Percentiles rank a stretch among this genome's conserved stretches.
Evolutionary conservation across 177 flowering plant species (phyloP).

Genomic region (Vitis hybrid): DNA sequence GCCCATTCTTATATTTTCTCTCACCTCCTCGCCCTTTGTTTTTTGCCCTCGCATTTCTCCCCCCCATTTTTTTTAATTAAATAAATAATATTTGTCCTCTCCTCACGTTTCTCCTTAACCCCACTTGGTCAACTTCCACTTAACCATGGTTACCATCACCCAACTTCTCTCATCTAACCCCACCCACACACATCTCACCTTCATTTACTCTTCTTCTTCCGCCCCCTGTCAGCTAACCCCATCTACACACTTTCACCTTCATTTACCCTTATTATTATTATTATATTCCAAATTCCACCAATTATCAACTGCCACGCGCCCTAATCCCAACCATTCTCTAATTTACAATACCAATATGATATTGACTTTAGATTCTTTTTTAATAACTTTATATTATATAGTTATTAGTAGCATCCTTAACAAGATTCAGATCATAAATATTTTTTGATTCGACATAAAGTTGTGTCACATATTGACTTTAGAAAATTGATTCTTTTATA

Average conservation of each 20-base stretch:
- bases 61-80: background rate
- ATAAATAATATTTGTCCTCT: too few relatives aligned
- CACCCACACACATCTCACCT: background rate
- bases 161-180: background rate
- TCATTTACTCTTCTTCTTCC: background rate
- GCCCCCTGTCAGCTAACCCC: slow-evolving; percentile 19
- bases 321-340: too few relatives aligned
- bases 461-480: too few relatives aligned
- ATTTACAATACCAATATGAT: too few relatives aligned
- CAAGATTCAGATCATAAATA: too few relatives aligned
- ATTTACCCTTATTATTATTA: background rate
- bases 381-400: too few relatives aligned
- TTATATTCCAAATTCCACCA: too few relatives aligned
- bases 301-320: too few relatives aligned
- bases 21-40: slow-evolving; percentile 1
- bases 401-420: too few relatives aligned
- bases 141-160: slow-evolving; percentile 23
- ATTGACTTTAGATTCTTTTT: too few relatives aligned
- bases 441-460: too few relatives aligned
- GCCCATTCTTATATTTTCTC: slow-evolving; percentile 18
- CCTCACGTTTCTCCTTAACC: slow-evolving; percentile 7
- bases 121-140: slow-evolving; percentile 21
- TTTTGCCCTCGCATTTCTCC: background rate
- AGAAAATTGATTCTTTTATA: too few relatives aligned
- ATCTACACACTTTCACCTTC: slow-evolving; percentile 14